Percentiles rank a stretch among this genome's conserved stretches.
These are phyloP conservation scores for Fusarium succisae DNA, from an alignment of 2,329 filamentous ascomycete species.

Conservation along the genomic window DNA sequence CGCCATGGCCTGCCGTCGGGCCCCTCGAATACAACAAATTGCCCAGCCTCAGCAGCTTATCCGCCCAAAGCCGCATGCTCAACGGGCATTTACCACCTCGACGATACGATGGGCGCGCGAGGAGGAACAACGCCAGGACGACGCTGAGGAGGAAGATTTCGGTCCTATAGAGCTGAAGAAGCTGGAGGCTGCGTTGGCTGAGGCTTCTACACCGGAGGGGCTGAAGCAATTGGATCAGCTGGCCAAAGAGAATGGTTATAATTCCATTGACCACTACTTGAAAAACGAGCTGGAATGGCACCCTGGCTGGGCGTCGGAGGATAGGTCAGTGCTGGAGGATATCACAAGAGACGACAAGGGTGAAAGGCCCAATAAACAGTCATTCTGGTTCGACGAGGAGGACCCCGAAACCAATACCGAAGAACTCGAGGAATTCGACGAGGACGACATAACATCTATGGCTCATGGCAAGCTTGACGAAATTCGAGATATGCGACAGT, in stretches of 20 bases:
- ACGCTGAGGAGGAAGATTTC: conserved; percentile 40
- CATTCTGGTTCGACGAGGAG: conserved; percentile 62
- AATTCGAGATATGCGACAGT: conserved; percentile 87
- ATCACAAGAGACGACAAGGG: conserved; percentile 45
- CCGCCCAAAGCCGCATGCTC: conserved; percentile 29
- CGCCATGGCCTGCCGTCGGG: conserved; percentile 46
- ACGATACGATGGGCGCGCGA: conserved; percentile 43
- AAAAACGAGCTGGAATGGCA: conserved; percentile 41
- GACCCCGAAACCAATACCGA: conserved; percentile 59
- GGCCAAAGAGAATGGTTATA: conserved; percentile 48
- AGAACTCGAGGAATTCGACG: conserved; percentile 72
- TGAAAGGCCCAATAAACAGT: conserved; percentile 48
- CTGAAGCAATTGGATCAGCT: conserved; percentile 48
- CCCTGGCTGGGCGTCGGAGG: conserved; percentile 45
- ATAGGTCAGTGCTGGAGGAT: conserved; percentile 46
- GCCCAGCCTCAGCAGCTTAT: conserved; percentile 39
- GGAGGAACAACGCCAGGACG: conserved; percentile 29
- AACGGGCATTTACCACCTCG: conserved; percentile 47
- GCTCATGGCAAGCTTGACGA: conserved; percentile 89
- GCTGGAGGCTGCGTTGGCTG: conserved; percentile 44
- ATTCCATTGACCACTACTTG: conserved; percentile 47
- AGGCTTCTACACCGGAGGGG: conserved; percentile 45
- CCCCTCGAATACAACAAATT: conserved; percentile 37
- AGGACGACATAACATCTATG: conserved; percentile 84
- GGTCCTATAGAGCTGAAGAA: conserved; percentile 43